Evolutionary conservation across 2,329 filamentous ascomycete genomes (phyloP).

Genomic region (Huntiella omanensis): DNA sequence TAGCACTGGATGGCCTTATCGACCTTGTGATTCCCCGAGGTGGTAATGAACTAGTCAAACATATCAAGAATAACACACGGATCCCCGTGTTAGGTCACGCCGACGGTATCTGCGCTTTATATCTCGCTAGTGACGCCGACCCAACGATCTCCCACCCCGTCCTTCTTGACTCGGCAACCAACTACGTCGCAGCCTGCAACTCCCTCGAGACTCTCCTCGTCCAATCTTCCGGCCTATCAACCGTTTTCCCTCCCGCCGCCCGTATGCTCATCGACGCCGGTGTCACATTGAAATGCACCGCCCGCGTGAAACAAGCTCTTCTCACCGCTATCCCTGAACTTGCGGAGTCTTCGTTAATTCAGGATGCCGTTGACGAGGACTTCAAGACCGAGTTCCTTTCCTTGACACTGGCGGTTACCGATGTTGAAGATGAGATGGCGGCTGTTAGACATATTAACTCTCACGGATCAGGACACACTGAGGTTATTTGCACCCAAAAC

Average conservation of each 20-base stretch:
- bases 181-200: conserved; percentile 92
- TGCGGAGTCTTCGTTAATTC: conserved; percentile 25
- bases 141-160: conserved; percentile 52
- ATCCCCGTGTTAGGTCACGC: conserved; percentile 95
- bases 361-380: conserved; percentile 50
- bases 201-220: conserved; percentile 81
- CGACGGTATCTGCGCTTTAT: conserved; percentile 78
- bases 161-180: conserved; percentile 78
- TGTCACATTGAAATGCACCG: conserved; percentile 69
- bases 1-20: conserved; percentile 70
- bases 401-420: conserved; percentile 67
- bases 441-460: conserved; percentile 80
- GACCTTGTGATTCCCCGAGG: conserved; percentile 90
- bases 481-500: conserved; percentile 64
- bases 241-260: conserved; percentile 53
- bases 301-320: conserved; percentile 45
- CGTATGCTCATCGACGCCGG: conserved; percentile 54
- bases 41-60: conserved; percentile 73
- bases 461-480: conserved; percentile 87
- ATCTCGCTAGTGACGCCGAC: conserved; percentile 65
- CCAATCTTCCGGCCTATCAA: conserved; percentile 48
- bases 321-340: conserved; percentile 22
- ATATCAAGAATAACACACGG: conserved; percentile 76
- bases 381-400: conserved; percentile 82
- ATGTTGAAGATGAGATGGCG: conserved; percentile 45